Evolutionary conservation across 257 asterid genomes (phyloP).

Genomic region (Osmanthus fragrans): DNA sequence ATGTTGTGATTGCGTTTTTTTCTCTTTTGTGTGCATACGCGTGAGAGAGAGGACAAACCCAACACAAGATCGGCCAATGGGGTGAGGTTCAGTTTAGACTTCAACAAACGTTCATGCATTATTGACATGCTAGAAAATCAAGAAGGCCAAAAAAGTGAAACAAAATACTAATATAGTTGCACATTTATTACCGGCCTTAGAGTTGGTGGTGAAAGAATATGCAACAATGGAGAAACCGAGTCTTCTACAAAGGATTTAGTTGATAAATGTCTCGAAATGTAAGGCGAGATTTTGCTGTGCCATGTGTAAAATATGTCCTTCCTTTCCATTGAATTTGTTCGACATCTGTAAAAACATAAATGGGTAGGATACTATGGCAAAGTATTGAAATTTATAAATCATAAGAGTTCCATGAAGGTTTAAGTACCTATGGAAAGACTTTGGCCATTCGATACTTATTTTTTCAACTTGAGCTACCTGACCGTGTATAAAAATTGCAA

Average conservation of each 20-base stretch:
- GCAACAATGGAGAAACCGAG: conserved; percentile 71
- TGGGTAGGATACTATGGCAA: conserved; percentile 18
- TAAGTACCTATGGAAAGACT: conserved; percentile 80
- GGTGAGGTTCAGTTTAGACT: conserved; percentile 1
- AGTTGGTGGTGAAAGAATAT: conserved; percentile 84
- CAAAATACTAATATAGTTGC: conserved; percentile 4
- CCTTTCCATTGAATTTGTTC: conserved; percentile 68
- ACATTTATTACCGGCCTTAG: conserved; percentile 74
- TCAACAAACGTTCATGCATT: conserved; percentile 2
- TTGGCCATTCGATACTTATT: conserved; percentile 90
- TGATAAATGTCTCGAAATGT: conserved; percentile 88
- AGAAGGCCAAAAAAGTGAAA: conserved; percentile 20
- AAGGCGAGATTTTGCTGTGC: conserved; percentile 70
- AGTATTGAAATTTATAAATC: conserved; percentile 1
- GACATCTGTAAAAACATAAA: conserved; percentile 47
- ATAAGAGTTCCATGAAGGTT: conserved; percentile 14
- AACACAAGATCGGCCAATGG: neutral
- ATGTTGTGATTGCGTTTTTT: too few relatives aligned
- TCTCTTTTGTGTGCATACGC: too few relatives aligned
- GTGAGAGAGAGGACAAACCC: too few relatives aligned
- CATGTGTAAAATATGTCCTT: conserved; percentile 71
- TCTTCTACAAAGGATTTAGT: conserved; percentile 78
- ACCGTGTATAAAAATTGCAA: conserved; percentile 68
- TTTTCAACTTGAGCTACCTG: conserved; percentile 75
- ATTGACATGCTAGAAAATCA: neutral